Evolutionary conservation across 177 flowering plant genomes (phyloP).

Genomic region (Telopea speciosissima): DNA sequence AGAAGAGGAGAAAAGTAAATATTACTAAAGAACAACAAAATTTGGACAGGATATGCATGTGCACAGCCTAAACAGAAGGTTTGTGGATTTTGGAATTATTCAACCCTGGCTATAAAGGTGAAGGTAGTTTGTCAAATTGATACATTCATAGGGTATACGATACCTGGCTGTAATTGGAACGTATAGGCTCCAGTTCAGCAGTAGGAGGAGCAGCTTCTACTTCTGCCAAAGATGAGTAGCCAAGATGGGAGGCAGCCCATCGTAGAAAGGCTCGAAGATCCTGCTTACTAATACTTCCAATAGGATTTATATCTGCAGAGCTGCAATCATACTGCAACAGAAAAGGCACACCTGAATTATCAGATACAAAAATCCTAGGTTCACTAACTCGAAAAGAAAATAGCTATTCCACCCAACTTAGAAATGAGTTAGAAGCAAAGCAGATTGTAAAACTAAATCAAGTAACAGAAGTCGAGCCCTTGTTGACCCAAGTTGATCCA

Average conservation of each 20-base stretch:
- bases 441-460: neutral
- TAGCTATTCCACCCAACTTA: neutral
- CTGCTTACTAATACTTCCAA: slow-evolving; percentile 92
- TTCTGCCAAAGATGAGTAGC: slow-evolving; percentile 80
- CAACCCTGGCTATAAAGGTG: neutral
- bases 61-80: neutral
- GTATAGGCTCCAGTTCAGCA: slow-evolving; percentile 90
- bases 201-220: slow-evolving; percentile 94
- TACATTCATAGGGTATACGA: neutral
- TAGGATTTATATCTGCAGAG: slow-evolving; percentile 97
- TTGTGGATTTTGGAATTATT: neutral
- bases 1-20: neutral
- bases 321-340: slow-evolving; percentile 85
- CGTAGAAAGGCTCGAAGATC: slow-evolving; percentile 70
- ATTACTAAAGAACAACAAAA: neutral
- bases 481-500: neutral
- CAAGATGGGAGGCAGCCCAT: slow-evolving; percentile 89
- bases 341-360: slow-evolving; percentile 3
- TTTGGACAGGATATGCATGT: neutral
- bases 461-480: neutral
- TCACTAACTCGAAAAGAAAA: neutral
- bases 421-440: neutral
- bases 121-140: neutral
- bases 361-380: neutral
- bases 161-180: slow-evolving; percentile 87